Percentiles rank a stretch among this genome's conserved stretches.
phyloP scores from a whole-genome alignment of 2,329 filamentous ascomycete genomes.

The Neocatenulostroma microsporum region DNA sequence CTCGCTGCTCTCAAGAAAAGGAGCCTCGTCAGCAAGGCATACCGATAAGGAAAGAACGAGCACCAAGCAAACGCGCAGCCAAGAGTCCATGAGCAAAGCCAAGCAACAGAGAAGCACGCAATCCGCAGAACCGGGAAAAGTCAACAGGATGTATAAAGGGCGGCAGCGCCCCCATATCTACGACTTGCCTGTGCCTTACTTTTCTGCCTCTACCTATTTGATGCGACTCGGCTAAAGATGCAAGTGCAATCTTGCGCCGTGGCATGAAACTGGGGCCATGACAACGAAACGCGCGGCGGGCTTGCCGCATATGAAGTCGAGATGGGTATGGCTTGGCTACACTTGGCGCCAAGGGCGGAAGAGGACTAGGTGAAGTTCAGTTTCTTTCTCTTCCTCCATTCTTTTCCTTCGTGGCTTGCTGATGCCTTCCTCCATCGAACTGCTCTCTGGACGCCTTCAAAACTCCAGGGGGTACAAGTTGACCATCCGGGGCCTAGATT shows the following conservation, averaged over 20 bases:
- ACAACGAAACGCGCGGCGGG: background rate
- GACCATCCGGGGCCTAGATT: too few relatives aligned
- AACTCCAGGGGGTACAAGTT: too few relatives aligned
- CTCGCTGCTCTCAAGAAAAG: slow-evolving; percentile 14
- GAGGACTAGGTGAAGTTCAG: background rate
- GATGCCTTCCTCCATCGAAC: too few relatives aligned
- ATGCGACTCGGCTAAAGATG: too few relatives aligned
- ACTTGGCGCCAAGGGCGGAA: background rate
- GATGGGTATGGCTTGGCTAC: too few relatives aligned
- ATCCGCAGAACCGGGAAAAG: background rate
- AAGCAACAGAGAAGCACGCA: background rate
- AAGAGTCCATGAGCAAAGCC: slow-evolving; percentile 1
- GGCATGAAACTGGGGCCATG: background rate
- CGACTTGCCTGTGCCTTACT: too few relatives aligned
- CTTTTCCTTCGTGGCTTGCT: too few relatives aligned
- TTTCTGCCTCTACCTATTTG: too few relatives aligned
- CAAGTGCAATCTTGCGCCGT: background rate
- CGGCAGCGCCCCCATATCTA: background rate
- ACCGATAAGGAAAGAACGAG: too few relatives aligned
- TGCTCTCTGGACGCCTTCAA: too few relatives aligned
- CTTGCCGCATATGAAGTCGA: too few relatives aligned
- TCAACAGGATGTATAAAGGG: background rate
- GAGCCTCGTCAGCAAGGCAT: slow-evolving; percentile 15
- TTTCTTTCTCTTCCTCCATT: too few relatives aligned
- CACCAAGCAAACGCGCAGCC: slow-evolving; percentile 4